Base-by-base conservation (phyloP, 352 stramenopile genomes). In the Globisporangium spiculum region DNA sequence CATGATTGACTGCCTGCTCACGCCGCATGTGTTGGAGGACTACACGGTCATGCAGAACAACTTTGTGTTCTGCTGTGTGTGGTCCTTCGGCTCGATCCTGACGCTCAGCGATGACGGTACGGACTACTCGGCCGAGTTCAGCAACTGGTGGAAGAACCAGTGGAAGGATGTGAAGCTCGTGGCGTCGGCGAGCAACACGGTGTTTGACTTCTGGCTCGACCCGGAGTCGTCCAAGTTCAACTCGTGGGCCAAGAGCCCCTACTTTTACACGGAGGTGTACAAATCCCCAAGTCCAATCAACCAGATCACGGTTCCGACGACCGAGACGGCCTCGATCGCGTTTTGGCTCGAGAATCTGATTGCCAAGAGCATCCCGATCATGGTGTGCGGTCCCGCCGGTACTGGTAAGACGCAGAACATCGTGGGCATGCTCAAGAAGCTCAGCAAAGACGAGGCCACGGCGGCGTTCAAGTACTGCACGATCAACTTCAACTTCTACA, bases 401-500 rank as follows among this genome's bases (percentile, higher is more conserved):
- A 98, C 92, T 4, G 96, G 96, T 63, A 99, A 99, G 78, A 98
- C 96, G 4, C 89, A 96, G 67, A 96, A 94, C 63, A 94, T 99
- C 50, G 96, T 97, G 61, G 95, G 92, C 24, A 96, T 98, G 92
- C 76, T 99, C 30, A 96, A 97, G 71, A 95, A 97, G 65, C 86
- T 98, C 20, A 93, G 96, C 72, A 91, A 91, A 32, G 88, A 96
- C 50, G 88, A 96, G 58, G 81, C 79, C 6, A 91, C 80, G 7
- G 79, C 81, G 22, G 91, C 90, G n/a, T 89, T 97, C 62, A 79
- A 88, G 20, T 97, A 89, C 69, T 88, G 81, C 32, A 98, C 87
- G 3, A 98, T 99, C 74, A 99, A 99, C 77, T 98, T 99, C 64
- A 99, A 99, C 79, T 99, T 98, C 67, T 99, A 98, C 83, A 98